These are phyloP conservation scores for Coffea canephora DNA, from an alignment of 257 asterid genomes.

Conservation along the genomic window DNA sequence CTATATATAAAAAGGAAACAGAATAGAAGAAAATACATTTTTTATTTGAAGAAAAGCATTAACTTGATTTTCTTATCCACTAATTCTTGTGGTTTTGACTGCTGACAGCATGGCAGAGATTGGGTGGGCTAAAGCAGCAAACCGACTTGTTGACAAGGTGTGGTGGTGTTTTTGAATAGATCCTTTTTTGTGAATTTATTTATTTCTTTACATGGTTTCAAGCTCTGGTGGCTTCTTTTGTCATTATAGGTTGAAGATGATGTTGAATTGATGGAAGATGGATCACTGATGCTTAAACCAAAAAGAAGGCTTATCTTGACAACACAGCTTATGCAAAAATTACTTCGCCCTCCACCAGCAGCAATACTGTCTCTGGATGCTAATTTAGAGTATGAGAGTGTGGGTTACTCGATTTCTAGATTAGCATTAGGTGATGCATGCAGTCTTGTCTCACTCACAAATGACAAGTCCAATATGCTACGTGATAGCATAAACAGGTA, in stretches of 20 bases:
- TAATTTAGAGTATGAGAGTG: slow-evolving; percentile 38
- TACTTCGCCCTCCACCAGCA: slow-evolving; percentile 58
- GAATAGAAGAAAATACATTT: not conserved
- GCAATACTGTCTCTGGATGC: slow-evolving; percentile 58
- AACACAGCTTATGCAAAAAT: slow-evolving; percentile 83
- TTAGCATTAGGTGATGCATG: slow-evolving; percentile 74
- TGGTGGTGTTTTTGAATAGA: slow-evolving; percentile 22
- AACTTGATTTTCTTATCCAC: slow-evolving; percentile 8
- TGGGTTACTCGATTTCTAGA: slow-evolving; percentile 57
- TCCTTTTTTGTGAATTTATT: slow-evolving; percentile 12
- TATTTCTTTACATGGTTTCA: slow-evolving; percentile 8
- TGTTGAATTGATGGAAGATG: slow-evolving; percentile 54
- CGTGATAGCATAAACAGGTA: slow-evolving; percentile 41
- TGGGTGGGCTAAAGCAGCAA: slow-evolving; percentile 64
- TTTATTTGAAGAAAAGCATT: not conserved
- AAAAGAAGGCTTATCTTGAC: slow-evolving; percentile 72
- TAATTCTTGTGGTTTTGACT: slow-evolving; percentile 29
- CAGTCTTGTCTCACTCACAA: slow-evolving; percentile 40
- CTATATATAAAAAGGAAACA: not conserved
- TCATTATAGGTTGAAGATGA: slow-evolving; percentile 55
- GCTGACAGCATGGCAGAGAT: slow-evolving; percentile 59
- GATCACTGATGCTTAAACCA: slow-evolving; percentile 44
- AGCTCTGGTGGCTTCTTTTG: slow-evolving; percentile 10
- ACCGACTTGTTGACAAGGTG: slow-evolving; percentile 64
- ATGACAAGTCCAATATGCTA: slow-evolving; percentile 26